A percentile compares a stretch with the other conserved stretches of the same genome.
Conservation (phyloP, 768 basidiomycete genomes). For the Suillus variegatus region DNA sequence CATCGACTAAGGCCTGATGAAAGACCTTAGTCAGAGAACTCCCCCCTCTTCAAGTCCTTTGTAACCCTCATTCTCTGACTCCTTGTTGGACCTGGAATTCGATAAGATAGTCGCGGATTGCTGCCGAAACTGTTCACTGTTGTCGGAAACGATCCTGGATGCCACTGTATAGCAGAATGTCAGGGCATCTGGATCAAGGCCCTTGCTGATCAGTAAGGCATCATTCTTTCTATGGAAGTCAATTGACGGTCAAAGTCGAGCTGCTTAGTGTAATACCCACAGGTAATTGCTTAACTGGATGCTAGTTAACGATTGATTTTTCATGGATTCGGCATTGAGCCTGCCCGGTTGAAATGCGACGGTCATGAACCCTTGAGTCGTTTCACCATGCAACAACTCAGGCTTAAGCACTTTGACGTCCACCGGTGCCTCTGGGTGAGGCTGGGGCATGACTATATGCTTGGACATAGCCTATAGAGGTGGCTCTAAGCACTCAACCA, state of each 20-base stretch:
- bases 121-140: constrained; percentile 24
- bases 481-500: not conserved
- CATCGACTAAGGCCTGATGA: constrained; percentile 24
- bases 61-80: not conserved
- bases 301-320: not conserved
- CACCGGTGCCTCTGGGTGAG: constrained; percentile 8
- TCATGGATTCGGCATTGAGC: constrained; percentile 4
- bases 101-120: not conserved
- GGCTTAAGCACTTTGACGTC: constrained; percentile 21
- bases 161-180: constrained; percentile 29
- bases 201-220: constrained; percentile 23
- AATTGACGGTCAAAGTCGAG: not conserved
- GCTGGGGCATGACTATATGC: constrained; percentile 14
- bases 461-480: constrained; percentile 15
- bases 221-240: constrained; percentile 20
- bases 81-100: not conserved
- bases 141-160: constrained; percentile 27
- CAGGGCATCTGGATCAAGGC: constrained; percentile 26
- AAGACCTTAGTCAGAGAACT: not conserved
- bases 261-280: constrained; percentile 17
- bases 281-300: constrained; percentile 20
- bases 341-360: constrained; percentile 22
- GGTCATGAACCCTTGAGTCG: constrained; percentile 41
- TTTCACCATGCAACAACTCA: constrained; percentile 40
- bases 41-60: constrained; percentile 6